Conservation (phyloP, 202 grass and related monocot species). For the Brachypodium distachyon region DNA sequence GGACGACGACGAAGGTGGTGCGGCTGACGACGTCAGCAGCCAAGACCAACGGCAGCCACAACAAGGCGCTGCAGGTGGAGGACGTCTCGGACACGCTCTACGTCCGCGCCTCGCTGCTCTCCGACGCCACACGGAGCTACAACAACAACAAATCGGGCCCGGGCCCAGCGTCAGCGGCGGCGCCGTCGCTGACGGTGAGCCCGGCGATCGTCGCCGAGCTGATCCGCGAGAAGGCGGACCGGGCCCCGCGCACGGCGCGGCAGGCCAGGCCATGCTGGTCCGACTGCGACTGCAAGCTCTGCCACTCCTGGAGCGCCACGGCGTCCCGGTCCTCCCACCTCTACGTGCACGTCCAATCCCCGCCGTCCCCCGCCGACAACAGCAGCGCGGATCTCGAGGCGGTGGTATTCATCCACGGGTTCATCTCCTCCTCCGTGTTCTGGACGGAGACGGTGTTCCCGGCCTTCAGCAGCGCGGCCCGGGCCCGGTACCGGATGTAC, state of each 20-base stretch:
- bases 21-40: constrained; percentile 29
- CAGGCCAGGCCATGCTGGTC: constrained; percentile 74
- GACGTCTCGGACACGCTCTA: constrained; percentile 84
- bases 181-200: constrained; percentile 44
- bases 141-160: too few relatives aligned
- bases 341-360: constrained; percentile 69
- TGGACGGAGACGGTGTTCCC: constrained; percentile 99
- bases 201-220: constrained; percentile 65
- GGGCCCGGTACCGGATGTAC: constrained; percentile 54
- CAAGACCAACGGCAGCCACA: too few relatives aligned
- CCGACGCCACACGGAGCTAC: constrained; percentile 48
- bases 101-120: constrained; percentile 50
- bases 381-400: constrained; percentile 19
- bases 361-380: neutral
- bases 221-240: constrained; percentile 68
- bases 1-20: constrained; percentile 62
- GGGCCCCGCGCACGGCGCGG: neutral
- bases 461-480: constrained; percentile 43
- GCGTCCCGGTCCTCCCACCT: constrained; percentile 32
- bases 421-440: constrained; percentile 95
- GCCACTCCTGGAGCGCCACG: constrained; percentile 80
- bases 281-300: constrained; percentile 93
- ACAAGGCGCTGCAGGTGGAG: constrained; percentile 64
- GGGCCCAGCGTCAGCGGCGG: constrained; percentile 9
- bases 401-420: constrained; percentile 95